phyloP scores from a whole-genome alignment of 805 yeast genomes.

The Ogataea philodendri region DNA sequence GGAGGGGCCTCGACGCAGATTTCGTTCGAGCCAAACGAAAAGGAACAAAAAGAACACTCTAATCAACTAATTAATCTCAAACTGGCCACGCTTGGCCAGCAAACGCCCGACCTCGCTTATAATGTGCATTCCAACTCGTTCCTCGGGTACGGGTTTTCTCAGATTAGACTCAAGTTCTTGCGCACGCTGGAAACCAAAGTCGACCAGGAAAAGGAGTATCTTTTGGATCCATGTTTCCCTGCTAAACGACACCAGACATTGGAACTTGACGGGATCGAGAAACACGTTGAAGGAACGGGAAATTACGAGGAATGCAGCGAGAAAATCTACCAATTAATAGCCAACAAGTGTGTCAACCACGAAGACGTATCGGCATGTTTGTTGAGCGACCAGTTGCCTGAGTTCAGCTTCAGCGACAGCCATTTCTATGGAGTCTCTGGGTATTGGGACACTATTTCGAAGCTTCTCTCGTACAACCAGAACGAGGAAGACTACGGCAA shows the following conservation, averaged over 20 bases:
- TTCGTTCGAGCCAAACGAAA: conserved; percentile 55
- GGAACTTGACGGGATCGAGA: conserved; percentile 16
- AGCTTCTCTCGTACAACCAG: conserved; percentile 38
- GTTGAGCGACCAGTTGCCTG: conserved; percentile 50
- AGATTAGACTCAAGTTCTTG: conserved; percentile 49
- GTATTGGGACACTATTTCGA: conserved; percentile 60
- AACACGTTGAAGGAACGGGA: conserved; percentile 48
- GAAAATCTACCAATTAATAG: conserved; percentile 45
- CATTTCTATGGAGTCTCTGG: conserved; percentile 66
- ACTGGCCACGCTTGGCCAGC: conserved; percentile 36
- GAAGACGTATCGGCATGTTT: conserved; percentile 46
- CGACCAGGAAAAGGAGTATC: conserved; percentile 12
- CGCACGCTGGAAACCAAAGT: conserved; percentile 30
- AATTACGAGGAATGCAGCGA: conserved; percentile 48
- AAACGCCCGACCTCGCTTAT: conserved; percentile 31
- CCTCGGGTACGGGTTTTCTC: conserved; percentile 59
- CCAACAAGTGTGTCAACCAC: conserved; percentile 23
- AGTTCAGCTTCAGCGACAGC: conserved; percentile 54
- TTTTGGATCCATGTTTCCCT: conserved; percentile 60
- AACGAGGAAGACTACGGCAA: conserved; percentile 27
- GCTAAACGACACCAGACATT: conserved; percentile 34
- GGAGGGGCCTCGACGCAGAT: conserved; percentile 69
- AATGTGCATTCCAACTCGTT: conserved; percentile 54
- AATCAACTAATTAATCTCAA: conserved; percentile 46
- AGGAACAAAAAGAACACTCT: conserved; percentile 43